A percentile compares a stretch with the other conserved stretches of the same genome.
Conservation (phyloP, 2,329 filamentous ascomycete species). For the Paracamarosporium sp. region DNA sequence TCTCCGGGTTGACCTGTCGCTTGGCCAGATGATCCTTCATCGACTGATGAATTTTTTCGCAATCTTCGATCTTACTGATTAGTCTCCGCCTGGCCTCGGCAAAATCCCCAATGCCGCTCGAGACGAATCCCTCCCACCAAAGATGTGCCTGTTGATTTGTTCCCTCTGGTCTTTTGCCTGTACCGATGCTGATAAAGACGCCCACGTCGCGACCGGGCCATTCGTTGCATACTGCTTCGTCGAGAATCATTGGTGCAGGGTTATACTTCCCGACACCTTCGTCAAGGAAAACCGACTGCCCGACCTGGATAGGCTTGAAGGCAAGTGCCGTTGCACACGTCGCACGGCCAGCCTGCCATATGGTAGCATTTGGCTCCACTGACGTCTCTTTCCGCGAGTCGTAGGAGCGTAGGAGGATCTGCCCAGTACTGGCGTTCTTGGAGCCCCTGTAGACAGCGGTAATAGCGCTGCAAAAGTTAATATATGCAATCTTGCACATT, state of each 20-base stretch:
- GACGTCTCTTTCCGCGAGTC: constrained; percentile 91
- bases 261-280: constrained; percentile 93
- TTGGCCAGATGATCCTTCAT: constrained; percentile 83
- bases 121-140: constrained; percentile 91
- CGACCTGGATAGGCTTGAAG: constrained; percentile 94
- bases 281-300: constrained; percentile 92
- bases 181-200: constrained; percentile 93
- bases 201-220: constrained; percentile 94
- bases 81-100: constrained; percentile 85
- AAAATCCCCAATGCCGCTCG: constrained; percentile 78
- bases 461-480: constrained; percentile 69
- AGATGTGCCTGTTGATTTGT: constrained; percentile 72
- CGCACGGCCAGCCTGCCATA: constrained; percentile 97
- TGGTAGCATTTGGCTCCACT: constrained; percentile 90
- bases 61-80: constrained; percentile 93
- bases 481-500: background rate
- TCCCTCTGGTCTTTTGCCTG: constrained; percentile 80
- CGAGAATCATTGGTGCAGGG: constrained; percentile 81
- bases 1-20: constrained; percentile 81
- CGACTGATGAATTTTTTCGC: constrained; percentile 85
- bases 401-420: constrained; percentile 87
- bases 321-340: constrained; percentile 89
- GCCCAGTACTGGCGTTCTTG: constrained; percentile 64
- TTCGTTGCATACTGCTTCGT: constrained; percentile 90
- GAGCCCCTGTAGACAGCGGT: constrained; percentile 92